A percentile compares a stretch with the other conserved stretches of the same genome.
These are phyloP conservation scores for Wilhelminamyces savonicus DNA, from an alignment of 805 yeast species.

Conservation along the genomic window DNA sequence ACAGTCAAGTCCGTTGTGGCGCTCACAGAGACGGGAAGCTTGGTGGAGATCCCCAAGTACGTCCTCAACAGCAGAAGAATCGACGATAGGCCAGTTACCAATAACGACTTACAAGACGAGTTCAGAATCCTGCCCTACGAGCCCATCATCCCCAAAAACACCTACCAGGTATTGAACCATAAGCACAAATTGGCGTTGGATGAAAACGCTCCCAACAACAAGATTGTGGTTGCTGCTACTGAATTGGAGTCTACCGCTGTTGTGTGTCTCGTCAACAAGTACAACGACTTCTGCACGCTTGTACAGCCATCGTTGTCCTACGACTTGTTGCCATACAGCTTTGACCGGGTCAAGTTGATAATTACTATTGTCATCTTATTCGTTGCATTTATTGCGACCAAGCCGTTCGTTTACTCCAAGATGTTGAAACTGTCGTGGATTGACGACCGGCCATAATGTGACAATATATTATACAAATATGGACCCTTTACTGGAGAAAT, in stretches of 20 bases:
- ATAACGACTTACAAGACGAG: constrained; percentile 47
- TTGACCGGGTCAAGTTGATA: constrained; percentile 60
- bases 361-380: constrained; percentile 52
- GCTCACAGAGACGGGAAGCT: constrained; percentile 53
- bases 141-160: constrained; percentile 44
- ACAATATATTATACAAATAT: background rate
- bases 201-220: constrained; percentile 7
- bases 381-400: constrained; percentile 39
- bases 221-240: constrained; percentile 39
- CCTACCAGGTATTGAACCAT: constrained; percentile 29
- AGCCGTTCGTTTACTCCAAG: constrained; percentile 52
- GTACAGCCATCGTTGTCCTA: constrained; percentile 79
- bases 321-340: constrained; percentile 63
- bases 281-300: constrained; percentile 70
- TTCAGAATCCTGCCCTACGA: constrained; percentile 60
- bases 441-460: constrained; percentile 6
- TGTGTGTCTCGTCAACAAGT: constrained; percentile 51
- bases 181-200: constrained; percentile 22
- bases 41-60: constrained; percentile 65
- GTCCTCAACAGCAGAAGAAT: constrained; percentile 66
- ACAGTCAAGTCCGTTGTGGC: constrained; percentile 60
- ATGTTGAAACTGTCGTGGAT: constrained; percentile 52
- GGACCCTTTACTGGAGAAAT: constrained; percentile 2
- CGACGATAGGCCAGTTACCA: constrained; percentile 44
- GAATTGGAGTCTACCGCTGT: constrained; percentile 76